These are phyloP conservation scores for Aspergillus sp. DNA, from an alignment of 2,329 filamentous ascomycete species.

Conservation along the genomic window DNA sequence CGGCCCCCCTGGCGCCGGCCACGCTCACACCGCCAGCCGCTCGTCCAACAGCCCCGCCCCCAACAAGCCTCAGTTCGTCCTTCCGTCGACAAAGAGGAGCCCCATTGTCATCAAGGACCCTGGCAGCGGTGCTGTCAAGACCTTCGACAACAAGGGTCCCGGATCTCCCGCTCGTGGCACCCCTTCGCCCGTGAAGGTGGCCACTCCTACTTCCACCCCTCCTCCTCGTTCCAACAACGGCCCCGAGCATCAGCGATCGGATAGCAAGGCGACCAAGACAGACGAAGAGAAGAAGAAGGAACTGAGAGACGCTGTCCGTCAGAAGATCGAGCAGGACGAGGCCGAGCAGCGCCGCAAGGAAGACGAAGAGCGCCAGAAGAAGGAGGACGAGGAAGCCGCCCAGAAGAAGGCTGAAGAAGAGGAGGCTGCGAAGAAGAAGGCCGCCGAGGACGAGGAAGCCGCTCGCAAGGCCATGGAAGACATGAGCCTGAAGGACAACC, in stretches of 20 bases:
- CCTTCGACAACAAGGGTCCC: constrained; percentile 58
- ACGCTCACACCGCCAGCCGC: constrained; percentile 48
- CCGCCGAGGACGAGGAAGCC: constrained; percentile 16
- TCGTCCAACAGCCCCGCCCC: constrained; percentile 52
- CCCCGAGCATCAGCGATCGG: constrained; percentile 61
- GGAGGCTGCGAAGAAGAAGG: constrained; percentile 23
- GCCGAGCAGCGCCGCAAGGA: constrained; percentile 43
- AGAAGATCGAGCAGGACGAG: constrained; percentile 53
- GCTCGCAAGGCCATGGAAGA: constrained; percentile 19
- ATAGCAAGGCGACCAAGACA: constrained; percentile 65
- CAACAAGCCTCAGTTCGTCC: constrained; percentile 57
- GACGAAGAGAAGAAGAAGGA: constrained; percentile 75
- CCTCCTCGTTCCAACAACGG: constrained; percentile 67
- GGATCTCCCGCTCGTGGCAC: constrained; percentile 52
- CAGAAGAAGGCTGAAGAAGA: constrained; percentile 24
- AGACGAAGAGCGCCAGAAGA: constrained; percentile 35
- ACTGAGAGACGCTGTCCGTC: constrained; percentile 52
- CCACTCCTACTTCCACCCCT: constrained; percentile 70
- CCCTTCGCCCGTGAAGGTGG: constrained; percentile 52
- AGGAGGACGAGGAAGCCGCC: constrained; percentile 24
- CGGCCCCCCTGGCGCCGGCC: constrained; percentile 44
- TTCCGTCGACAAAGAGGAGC: constrained; percentile 60
- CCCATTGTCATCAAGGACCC: constrained; percentile 80
- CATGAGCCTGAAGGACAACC: constrained; percentile 20
- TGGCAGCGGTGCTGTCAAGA: constrained; percentile 68